Evolutionary conservation across 148 eudicot genomes (phyloP).

Genomic region (Camellia japonica): DNA sequence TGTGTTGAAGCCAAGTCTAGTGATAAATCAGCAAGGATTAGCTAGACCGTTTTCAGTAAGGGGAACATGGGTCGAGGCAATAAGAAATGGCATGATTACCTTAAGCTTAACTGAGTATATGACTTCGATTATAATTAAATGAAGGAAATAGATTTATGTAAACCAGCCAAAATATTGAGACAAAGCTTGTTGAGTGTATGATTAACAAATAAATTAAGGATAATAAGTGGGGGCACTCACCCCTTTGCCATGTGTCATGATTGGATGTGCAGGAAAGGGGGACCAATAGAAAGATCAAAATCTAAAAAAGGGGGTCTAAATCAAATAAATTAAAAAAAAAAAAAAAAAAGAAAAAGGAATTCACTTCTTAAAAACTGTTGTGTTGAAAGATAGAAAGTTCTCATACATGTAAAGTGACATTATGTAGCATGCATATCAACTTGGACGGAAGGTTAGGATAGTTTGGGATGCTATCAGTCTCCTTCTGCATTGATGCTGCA

Average conservation of each 20-base stretch:
- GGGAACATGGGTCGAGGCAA: conserved; percentile 6
- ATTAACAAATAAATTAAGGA: no score
- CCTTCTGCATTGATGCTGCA: conserved; percentile 95
- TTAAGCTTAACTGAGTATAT: neutral
- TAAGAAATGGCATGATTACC: neutral
- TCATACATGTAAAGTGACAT: conserved; percentile 84
- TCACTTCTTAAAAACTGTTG: neutral
- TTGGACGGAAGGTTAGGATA: conserved; percentile 98
- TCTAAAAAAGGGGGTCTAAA: no score
- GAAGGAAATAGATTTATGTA: neutral
- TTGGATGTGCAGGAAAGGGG: no score
- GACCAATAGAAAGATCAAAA: no score
- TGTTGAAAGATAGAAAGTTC: conserved; percentile 11
- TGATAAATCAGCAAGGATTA: no score
- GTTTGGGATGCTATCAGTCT: conserved; percentile 79
- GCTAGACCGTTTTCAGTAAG: no score
- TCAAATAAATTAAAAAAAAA: no score
- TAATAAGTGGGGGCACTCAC: no score
- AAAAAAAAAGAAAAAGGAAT: neutral
- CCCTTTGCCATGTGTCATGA: no score
- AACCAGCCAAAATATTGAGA: neutral
- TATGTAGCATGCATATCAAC: conserved; percentile 93
- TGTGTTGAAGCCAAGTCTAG: no score
- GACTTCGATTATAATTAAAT: neutral
- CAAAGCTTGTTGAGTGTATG: neutral